phyloP scores from a whole-genome alignment of 345 rosid species.

The Boechera stricta region DNA sequence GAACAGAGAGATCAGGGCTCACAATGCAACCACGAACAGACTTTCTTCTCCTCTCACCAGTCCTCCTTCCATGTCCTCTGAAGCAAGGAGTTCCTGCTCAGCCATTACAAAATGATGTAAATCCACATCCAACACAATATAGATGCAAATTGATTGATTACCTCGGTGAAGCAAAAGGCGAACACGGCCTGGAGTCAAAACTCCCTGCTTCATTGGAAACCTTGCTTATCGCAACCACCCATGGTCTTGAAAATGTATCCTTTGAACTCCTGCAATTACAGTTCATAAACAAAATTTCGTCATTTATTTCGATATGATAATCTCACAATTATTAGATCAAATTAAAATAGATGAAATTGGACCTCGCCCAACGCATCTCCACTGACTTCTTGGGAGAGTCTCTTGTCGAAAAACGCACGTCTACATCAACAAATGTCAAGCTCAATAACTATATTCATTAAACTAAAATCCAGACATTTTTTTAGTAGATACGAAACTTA shows the following conservation, averaged over 20 bases:
- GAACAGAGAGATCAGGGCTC: conserved; percentile 78
- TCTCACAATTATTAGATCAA: neutral
- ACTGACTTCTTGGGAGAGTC: conserved; percentile 81
- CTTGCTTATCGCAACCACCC: conserved; percentile 95
- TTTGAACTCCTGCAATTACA: conserved; percentile 65
- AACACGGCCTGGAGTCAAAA: conserved; percentile 81
- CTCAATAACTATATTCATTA: neutral
- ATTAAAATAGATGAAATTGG: neutral
- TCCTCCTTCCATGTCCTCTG: conserved; percentile 78
- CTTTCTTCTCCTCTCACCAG: conserved; percentile 80
- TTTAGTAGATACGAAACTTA: neutral
- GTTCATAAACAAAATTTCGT: neutral
- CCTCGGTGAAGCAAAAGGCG: conserved; percentile 79
- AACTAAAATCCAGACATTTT: neutral
- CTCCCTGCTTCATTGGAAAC: conserved; percentile 95
- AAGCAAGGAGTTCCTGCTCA: conserved; percentile 77
- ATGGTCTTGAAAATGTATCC: conserved; percentile 84
- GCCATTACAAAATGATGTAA: neutral
- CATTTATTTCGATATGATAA: neutral
- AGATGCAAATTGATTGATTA: conserved; percentile 16
- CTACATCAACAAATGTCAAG: conserved; percentile 41
- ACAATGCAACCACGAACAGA: conserved; percentile 93
- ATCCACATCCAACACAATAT: neutral
- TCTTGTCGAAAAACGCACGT: conserved; percentile 70
- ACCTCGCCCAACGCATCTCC: conserved; percentile 89